Evolutionary conservation across 202 grass and related monocot species (phyloP).

Genomic region (Panicum virgatum): DNA sequence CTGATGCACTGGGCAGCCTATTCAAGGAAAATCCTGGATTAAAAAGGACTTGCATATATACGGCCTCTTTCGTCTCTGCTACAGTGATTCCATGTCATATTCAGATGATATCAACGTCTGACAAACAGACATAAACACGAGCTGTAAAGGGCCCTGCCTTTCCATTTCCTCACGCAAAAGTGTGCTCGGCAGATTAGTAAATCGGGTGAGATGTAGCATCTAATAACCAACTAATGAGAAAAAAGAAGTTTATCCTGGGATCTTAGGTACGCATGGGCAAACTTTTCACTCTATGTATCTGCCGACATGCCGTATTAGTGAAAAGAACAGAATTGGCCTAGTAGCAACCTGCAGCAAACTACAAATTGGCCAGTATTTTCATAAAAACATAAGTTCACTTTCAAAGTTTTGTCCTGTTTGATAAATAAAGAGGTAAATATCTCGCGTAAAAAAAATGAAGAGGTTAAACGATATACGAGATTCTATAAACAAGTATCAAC

Average conservation of each 20-base stretch:
- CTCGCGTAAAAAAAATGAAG: not conserved
- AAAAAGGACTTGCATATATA: not conserved
- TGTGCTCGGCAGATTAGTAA: not conserved
- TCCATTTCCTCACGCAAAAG: conserved; percentile 36
- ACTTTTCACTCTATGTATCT: conserved; percentile 9
- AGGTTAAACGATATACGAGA: not conserved
- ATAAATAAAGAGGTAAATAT: too few species aligned
- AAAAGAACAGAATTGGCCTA: conserved; percentile 7
- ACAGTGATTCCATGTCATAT: conserved; percentile 1
- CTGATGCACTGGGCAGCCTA: not conserved
- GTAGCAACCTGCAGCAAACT: not conserved
- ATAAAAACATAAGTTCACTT: not conserved
- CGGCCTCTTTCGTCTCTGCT: not conserved
- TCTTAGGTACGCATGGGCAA: conserved; percentile 5
- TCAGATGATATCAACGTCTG: conserved; percentile 8
- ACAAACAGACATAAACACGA: not conserved
- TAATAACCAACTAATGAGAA: conserved; percentile 18
- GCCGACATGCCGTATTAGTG: conserved; percentile 34
- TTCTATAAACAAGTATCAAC: not conserved
- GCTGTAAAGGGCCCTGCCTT: not conserved
- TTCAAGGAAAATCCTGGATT: not conserved
- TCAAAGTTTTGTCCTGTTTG: too few species aligned
- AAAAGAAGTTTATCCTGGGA: not conserved
- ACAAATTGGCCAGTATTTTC: not conserved
- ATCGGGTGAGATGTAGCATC: conserved; percentile 5